Evolutionary conservation across 306 rosid species (phyloP).

Genomic region (Mimosa bimucronata): DNA sequence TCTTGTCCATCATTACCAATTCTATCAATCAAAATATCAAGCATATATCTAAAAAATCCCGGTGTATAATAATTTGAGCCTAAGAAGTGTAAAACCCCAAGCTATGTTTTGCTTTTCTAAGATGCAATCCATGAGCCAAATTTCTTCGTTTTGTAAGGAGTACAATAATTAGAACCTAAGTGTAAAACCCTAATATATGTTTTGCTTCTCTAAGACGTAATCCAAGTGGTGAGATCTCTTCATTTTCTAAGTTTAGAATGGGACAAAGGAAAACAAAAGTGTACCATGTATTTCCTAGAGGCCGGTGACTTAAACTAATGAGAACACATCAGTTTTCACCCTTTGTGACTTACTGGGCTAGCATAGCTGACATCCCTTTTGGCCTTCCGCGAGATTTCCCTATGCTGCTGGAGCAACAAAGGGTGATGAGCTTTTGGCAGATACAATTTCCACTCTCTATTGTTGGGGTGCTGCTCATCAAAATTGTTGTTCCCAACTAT

Average conservation of each 20-base stretch:
- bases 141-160: conserved; percentile 14
- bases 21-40: conserved; percentile 25
- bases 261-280: conserved; percentile 1
- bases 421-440: conserved; percentile 83
- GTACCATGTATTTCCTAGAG: not conserved
- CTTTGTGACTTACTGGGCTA: conserved; percentile 55
- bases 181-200: conserved; percentile 26
- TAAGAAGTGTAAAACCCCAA: conserved; percentile 22
- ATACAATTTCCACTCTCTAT: conserved; percentile 74
- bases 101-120: conserved; percentile 38
- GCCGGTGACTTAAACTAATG: not conserved
- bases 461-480: conserved; percentile 37
- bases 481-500: conserved; percentile 42
- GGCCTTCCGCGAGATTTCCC: conserved; percentile 61
- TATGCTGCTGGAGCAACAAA: conserved; percentile 72
- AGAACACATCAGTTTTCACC: not conserved
- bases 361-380: conserved; percentile 53
- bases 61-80: conserved; percentile 1
- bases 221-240: not conserved
- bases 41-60: conserved; percentile 11
- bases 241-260: not conserved
- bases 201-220: conserved; percentile 38
- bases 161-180: not conserved
- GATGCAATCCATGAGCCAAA: conserved; percentile 2
- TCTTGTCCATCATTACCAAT: not conserved